A percentile compares a stretch with the other conserved stretches of the same genome.
Conservation (phyloP, 176 grass and related monocot species). For the Thinopyrum elongatum region DNA sequence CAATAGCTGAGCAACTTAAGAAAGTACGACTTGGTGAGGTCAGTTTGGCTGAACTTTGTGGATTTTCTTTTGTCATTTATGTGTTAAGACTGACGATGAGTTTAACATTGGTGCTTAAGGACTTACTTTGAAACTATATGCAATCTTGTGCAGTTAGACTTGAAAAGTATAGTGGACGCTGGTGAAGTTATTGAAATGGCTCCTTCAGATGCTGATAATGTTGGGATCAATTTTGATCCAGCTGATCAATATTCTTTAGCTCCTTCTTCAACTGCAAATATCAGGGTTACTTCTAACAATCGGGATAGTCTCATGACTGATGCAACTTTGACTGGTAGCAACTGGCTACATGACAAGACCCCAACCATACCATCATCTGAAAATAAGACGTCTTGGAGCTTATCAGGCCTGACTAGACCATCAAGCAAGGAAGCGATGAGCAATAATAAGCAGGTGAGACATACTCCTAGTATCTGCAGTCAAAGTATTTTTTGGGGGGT, state of each 20-base stretch:
- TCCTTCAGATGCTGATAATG: constrained; percentile 38
- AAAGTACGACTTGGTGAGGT: constrained; percentile 44
- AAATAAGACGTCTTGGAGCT: constrained; percentile 16
- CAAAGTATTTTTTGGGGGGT: not conserved
- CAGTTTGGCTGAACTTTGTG: constrained; percentile 9
- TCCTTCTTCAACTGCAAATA: constrained; percentile 28
- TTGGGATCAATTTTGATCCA: constrained; percentile 19
- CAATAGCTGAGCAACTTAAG: constrained; percentile 69
- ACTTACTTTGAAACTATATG: constrained; percentile 9
- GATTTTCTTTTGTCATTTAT: not conserved
- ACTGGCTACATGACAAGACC: constrained; percentile 24
- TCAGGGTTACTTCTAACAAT: constrained; percentile 18
- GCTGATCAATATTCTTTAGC: constrained; percentile 2
- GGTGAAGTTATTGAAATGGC: constrained; percentile 25
- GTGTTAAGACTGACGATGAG: constrained; percentile 4
- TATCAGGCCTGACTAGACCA: constrained; percentile 24
- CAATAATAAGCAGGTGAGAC: constrained; percentile 37
- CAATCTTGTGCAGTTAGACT: constrained; percentile 28
- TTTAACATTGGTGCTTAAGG: constrained; percentile 4
- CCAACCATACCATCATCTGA: constrained; percentile 24
- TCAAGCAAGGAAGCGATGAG: constrained; percentile 35
- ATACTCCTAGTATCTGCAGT: constrained; percentile 12
- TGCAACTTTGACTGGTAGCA: not conserved
- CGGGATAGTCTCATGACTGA: not conserved
- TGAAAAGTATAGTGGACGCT: constrained; percentile 21